phyloP scores from a whole-genome alignment of 164 flowering plant species.

The Amborella trichopoda region DNA sequence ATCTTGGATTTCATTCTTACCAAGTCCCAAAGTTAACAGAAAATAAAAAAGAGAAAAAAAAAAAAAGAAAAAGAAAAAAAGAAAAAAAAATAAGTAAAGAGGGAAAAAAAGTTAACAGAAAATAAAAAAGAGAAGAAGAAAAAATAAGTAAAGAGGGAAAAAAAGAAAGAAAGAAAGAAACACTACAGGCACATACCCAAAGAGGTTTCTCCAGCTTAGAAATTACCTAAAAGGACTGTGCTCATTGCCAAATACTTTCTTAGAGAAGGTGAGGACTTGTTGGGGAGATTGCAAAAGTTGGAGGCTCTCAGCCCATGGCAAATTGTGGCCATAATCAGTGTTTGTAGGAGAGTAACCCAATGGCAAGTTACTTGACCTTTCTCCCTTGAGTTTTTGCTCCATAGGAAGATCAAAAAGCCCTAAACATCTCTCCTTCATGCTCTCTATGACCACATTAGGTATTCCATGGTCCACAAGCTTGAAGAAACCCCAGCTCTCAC shows the following conservation, averaged over 20 bases:
- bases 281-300: constrained; percentile 24
- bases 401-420: constrained; percentile 21
- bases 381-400: constrained; percentile 22
- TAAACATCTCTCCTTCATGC: constrained; percentile 2
- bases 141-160: too few species aligned
- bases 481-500: constrained; percentile 23
- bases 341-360: constrained; percentile 22
- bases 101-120: too few species aligned
- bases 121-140: too few species aligned
- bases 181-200: too few species aligned
- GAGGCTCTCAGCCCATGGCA: constrained; percentile 27
- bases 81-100: too few species aligned
- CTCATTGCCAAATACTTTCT: constrained; percentile 21
- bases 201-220: too few species aligned
- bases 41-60: too few species aligned
- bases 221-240: constrained; percentile 18
- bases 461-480: constrained; percentile 19
- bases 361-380: constrained; percentile 14
- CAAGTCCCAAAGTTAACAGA: too few species aligned
- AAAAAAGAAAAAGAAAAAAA: too few species aligned
- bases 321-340: constrained; percentile 20
- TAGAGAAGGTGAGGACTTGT: constrained; percentile 18
- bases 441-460: constrained; percentile 8
- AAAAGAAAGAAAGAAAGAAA: too few species aligned
- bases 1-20: too few species aligned